Percentiles rank a stretch among this genome's conserved stretches.
phyloP scores from a whole-genome alignment of 208 protist species.

The Acanthamoeba castellanii region DNA sequence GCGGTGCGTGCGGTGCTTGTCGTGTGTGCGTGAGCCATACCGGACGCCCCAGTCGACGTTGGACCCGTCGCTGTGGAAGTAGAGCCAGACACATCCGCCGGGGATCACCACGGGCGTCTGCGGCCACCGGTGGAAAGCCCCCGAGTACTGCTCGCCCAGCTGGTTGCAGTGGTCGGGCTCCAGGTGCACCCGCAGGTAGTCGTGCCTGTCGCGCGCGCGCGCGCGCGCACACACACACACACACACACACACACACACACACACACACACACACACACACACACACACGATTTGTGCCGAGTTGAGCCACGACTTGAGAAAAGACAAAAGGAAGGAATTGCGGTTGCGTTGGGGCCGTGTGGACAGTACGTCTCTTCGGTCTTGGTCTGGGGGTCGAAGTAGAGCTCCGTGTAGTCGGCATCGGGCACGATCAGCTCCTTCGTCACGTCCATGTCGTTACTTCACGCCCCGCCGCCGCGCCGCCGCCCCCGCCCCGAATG shows the following conservation, averaged over 20 bases:
- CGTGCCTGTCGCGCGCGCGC: not conserved
- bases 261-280: no score
- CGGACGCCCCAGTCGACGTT: constrained; percentile 54
- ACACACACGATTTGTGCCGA: not conserved
- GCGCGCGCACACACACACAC: no score
- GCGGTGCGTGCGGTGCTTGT: no score
- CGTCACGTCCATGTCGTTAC: constrained; percentile 61
- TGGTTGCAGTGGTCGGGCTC: not conserved
- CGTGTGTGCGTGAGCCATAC: no score
- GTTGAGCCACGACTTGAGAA: no score
- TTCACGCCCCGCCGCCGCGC: no score
- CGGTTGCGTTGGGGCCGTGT: not conserved
- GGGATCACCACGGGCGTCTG: constrained; percentile 10
- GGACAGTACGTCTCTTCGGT: constrained; percentile 55
- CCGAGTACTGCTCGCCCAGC: constrained; percentile 13
- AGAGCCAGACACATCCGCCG: not conserved
- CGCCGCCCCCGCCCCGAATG: no score
- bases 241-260: no score
- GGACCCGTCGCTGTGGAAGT: constrained; percentile 55
- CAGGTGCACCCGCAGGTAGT: constrained; percentile 41
- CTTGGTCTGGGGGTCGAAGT: constrained; percentile 27
- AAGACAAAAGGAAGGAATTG: no score
- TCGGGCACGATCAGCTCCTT: constrained; percentile 22
- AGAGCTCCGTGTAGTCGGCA: constrained; percentile 1
- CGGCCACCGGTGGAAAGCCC: not conserved